Base-by-base conservation (phyloP, 805 yeast genomes). In the Wickerhamiella occidentalis region DNA sequence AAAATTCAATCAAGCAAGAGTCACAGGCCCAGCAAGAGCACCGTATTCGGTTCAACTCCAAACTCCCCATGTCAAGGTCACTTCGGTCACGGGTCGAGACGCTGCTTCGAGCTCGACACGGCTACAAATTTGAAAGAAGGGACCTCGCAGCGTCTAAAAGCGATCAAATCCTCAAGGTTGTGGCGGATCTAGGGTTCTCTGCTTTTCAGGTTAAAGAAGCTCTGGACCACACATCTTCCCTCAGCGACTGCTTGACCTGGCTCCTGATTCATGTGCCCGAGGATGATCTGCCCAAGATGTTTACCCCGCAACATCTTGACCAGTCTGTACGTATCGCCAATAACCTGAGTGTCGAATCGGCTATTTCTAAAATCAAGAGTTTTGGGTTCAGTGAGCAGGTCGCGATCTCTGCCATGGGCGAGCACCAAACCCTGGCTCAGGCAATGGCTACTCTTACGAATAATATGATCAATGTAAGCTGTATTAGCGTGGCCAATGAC, bases 211-310 rank as follows among this genome's bases (percentile, higher is more conserved):
- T 82, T 0, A 64, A 67, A 1, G 97, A 90, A 58, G 79, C 96
- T 0, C 65, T 85, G 43, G 65, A 68, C 23, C 84, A 84, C 58
- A 61, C 68, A 0, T 54, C 60, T 3, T 57, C 72, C 1, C 71
- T 77, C 49, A 69, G 73, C 1, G 77, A 73, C 21, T 72, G 81
- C 0, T 63, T 83, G 40, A 85, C 80, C 53, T 83, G 92, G 90
- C 72, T 90, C 17, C 65, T 90, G 9, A 80, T 88, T 55, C 92
- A 90, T 59, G 76, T 90, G 2, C 97, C 97, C 0, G 96, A 92
- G 54, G 97, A 88, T 60, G 98, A 90, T 58, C 68, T 90, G 28
- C 98, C 98, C 1, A 51, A 55, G 18, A 47, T 55, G 30, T 69
- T 69, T 46, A 45, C 23, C n/a, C 48, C 48, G 5, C 42, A 45